These are phyloP conservation scores for Yamadazyma friedrichii DNA, from an alignment of 1,139 yeast species.

Conservation along the genomic window DNA sequence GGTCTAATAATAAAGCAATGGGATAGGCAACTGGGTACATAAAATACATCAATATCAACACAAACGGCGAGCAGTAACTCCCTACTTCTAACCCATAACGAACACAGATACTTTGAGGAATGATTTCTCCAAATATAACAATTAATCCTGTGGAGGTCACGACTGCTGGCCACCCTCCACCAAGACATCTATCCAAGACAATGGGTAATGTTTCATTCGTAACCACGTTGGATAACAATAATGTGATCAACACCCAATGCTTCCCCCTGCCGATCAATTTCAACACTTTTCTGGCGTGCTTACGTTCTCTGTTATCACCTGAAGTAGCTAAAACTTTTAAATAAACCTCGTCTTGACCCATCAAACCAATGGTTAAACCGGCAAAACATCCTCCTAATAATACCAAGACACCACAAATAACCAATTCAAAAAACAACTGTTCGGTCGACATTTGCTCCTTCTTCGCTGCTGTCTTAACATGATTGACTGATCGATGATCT, in stretches of 20 bases:
- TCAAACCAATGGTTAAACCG: conserved; percentile 87
- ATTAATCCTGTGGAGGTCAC: conserved; percentile 88
- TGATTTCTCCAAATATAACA: conserved; percentile 93
- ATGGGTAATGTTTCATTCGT: conserved; percentile 96
- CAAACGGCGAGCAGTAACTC: conserved; percentile 88
- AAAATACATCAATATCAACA: conserved; percentile 75
- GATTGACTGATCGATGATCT: conserved; percentile 15
- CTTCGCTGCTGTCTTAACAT: conserved; percentile 13
- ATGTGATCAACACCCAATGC: conserved; percentile 96
- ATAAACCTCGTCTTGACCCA: conserved; percentile 98
- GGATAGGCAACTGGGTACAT: conserved; percentile 96
- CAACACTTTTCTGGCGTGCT: conserved; percentile 73
- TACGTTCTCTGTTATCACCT: conserved; percentile 60
- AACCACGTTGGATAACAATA: conserved; percentile 81
- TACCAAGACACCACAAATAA: conserved; percentile 67
- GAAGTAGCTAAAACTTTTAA: conserved; percentile 66
- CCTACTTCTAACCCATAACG: conserved; percentile 92
- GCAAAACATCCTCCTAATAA: conserved; percentile 95
- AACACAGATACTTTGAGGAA: conserved; percentile 92
- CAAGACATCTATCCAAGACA: conserved; percentile 85
- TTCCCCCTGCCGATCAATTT: conserved; percentile 76
- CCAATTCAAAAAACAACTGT: conserved; percentile 53
- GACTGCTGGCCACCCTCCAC: conserved; percentile 98
- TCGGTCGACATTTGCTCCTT: conserved; percentile 29
- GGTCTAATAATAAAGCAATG: conserved; percentile 76